phyloP scores from a whole-genome alignment of 345 rosid species.

The Rhizophora mangle region DNA sequence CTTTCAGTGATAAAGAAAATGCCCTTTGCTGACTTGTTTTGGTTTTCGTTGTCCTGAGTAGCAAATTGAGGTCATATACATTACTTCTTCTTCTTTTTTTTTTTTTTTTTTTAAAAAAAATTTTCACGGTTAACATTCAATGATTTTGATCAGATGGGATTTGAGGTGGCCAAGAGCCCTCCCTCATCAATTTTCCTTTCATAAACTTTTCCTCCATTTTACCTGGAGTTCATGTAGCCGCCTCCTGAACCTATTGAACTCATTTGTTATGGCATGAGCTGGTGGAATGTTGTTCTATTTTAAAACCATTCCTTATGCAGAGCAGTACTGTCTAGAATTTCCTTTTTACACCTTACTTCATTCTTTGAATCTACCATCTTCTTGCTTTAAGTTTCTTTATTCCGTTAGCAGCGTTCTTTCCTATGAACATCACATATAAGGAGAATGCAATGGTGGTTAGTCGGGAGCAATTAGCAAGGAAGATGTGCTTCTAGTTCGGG shows the following conservation, averaged over 20 bases:
- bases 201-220: background rate
- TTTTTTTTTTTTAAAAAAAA: background rate
- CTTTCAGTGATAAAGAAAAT: slow-evolving; percentile 2
- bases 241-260: slow-evolving; percentile 11
- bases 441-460: too few relatives aligned
- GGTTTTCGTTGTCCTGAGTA: slow-evolving; percentile 16
- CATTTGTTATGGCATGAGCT: background rate
- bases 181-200: slow-evolving; percentile 27
- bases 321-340: too few relatives aligned
- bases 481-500: too few relatives aligned
- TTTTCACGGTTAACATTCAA: slow-evolving; percentile 9
- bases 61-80: slow-evolving; percentile 20
- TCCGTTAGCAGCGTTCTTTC: too few relatives aligned
- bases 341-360: too few relatives aligned
- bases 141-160: slow-evolving; percentile 35
- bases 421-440: too few relatives aligned
- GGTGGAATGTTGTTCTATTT: too few relatives aligned
- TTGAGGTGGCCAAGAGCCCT: slow-evolving; percentile 50
- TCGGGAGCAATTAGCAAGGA: too few relatives aligned
- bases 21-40: slow-evolving; percentile 8
- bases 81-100: background rate
- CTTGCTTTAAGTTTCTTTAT: too few relatives aligned
- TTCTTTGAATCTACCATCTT: too few relatives aligned
- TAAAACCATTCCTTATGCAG: too few relatives aligned
- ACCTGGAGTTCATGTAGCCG: slow-evolving; percentile 13